Evolutionary conservation across 1,284 basidiomycete genomes (phyloP).

Genomic region (Xerocomus amazonicus): DNA sequence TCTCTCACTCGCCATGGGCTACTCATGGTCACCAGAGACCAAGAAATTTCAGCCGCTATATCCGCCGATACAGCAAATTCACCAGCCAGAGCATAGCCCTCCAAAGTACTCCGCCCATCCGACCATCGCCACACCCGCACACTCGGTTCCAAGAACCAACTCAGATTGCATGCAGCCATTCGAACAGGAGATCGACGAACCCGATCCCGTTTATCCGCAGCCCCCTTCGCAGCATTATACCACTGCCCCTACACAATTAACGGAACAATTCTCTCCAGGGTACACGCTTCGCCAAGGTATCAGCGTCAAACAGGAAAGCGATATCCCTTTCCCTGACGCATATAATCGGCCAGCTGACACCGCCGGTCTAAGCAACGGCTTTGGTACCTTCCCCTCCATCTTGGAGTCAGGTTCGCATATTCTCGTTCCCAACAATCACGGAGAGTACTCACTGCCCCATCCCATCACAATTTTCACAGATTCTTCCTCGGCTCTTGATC

Average conservation of each 20-base stretch:
- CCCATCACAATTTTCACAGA: constrained; percentile 22
- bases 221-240: constrained; percentile 26
- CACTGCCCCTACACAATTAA: constrained; percentile 15
- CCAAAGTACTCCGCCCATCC: constrained; percentile 19
- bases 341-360: constrained; percentile 27
- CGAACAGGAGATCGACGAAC: constrained; percentile 27
- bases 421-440: neutral
- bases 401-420: constrained; percentile 32
- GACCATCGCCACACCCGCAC: constrained; percentile 5
- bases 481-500: constrained; percentile 20
- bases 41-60: constrained; percentile 38
- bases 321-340: constrained; percentile 26
- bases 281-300: constrained; percentile 26
- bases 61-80: constrained; percentile 34
- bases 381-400: constrained; percentile 22
- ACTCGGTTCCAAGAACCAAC: constrained; percentile 3
- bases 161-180: constrained; percentile 21
- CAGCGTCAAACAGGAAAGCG: constrained; percentile 31
- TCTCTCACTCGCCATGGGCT: constrained; percentile 33
- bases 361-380: constrained; percentile 23
- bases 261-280: constrained; percentile 26
- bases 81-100: constrained; percentile 25
- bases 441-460: constrained; percentile 4
- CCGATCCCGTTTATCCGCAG: constrained; percentile 26
- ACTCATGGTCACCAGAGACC: constrained; percentile 31